Conservation (phyloP, 495 filamentous ascomycete genomes). For the Penicillium diatomitis region DNA sequence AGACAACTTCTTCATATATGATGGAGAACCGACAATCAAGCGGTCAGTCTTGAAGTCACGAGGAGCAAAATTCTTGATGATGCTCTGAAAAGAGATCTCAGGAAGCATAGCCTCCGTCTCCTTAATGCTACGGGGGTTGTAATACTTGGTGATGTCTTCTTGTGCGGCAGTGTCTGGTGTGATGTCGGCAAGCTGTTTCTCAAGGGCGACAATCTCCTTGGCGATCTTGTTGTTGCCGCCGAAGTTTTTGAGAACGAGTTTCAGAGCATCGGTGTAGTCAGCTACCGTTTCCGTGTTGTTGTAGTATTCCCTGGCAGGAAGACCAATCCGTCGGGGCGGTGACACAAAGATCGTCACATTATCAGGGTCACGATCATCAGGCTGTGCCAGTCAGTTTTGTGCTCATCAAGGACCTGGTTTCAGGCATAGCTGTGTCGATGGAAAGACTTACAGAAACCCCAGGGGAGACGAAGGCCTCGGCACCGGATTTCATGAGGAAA, state of each 20-base stretch:
- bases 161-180: slow-evolving; percentile 50
- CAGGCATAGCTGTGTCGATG: not conserved
- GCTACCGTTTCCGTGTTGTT: slow-evolving; percentile 44
- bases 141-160: slow-evolving; percentile 51
- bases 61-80: slow-evolving; percentile 47
- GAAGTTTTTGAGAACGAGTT: slow-evolving; percentile 30
- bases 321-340: slow-evolving; percentile 44
- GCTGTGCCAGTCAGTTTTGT: slow-evolving; percentile 16
- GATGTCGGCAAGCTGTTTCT: slow-evolving; percentile 49
- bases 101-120: slow-evolving; percentile 46
- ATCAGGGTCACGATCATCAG: slow-evolving; percentile 58
- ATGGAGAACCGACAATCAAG: slow-evolving; percentile 49
- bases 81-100: slow-evolving; percentile 41
- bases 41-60: slow-evolving; percentile 38
- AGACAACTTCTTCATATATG: slow-evolving; percentile 44
- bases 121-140: slow-evolving; percentile 45
- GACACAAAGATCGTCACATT: slow-evolving; percentile 47
- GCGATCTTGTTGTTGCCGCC: slow-evolving; percentile 18
- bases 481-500: slow-evolving; percentile 43
- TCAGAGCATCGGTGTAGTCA: slow-evolving; percentile 44
- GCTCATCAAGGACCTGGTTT: not conserved
- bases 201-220: slow-evolving; percentile 47
- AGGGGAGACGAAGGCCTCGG: slow-evolving; percentile 38
- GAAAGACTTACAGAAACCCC: slow-evolving; percentile 37
- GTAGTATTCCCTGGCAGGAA: slow-evolving; percentile 59